These are phyloP conservation scores for Pythium oligandrum DNA, from an alignment of 352 stramenopile species.

Conservation along the genomic window DNA sequence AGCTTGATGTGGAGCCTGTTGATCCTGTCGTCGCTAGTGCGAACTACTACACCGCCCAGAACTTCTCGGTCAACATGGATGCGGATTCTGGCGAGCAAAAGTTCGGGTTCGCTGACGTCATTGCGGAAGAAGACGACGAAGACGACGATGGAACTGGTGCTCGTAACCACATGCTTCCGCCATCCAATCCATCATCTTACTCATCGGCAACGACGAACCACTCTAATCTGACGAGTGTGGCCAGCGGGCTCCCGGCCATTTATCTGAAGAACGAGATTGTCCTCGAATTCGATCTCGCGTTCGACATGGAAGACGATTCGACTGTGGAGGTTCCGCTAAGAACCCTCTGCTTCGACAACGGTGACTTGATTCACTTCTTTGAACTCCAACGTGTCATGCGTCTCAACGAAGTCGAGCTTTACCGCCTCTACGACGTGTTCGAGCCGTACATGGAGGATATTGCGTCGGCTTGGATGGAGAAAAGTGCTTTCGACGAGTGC, in stretches of 20 bases:
- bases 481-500: constrained; percentile 73
- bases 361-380: constrained; percentile 77
- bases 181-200: constrained; percentile 32
- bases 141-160: constrained; percentile 4
- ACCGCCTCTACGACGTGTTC: constrained; percentile 67
- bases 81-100: constrained; percentile 19
- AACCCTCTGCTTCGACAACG: constrained; percentile 76
- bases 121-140: constrained; percentile 60
- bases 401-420: constrained; percentile 65
- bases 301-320: constrained; percentile 58
- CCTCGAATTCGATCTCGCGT: constrained; percentile 76
- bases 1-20: constrained; percentile 61
- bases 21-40: constrained; percentile 68
- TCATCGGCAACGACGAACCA: constrained; percentile 52
- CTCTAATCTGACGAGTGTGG: constrained; percentile 45
- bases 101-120: constrained; percentile 45
- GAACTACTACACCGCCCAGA: constrained; percentile 84
- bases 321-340: constrained; percentile 60
- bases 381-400: constrained; percentile 73
- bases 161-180: constrained; percentile 12
- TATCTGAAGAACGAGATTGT: constrained; percentile 82
- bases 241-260: constrained; percentile 61
- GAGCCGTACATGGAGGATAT: constrained; percentile 58
- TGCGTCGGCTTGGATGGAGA: constrained; percentile 62
- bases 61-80: constrained; percentile 77